Evolutionary conservation across 2,329 filamentous ascomycete species (phyloP), one percentile per base, ranked within the genome.

Genomic region (Phoma sp.): DNA sequence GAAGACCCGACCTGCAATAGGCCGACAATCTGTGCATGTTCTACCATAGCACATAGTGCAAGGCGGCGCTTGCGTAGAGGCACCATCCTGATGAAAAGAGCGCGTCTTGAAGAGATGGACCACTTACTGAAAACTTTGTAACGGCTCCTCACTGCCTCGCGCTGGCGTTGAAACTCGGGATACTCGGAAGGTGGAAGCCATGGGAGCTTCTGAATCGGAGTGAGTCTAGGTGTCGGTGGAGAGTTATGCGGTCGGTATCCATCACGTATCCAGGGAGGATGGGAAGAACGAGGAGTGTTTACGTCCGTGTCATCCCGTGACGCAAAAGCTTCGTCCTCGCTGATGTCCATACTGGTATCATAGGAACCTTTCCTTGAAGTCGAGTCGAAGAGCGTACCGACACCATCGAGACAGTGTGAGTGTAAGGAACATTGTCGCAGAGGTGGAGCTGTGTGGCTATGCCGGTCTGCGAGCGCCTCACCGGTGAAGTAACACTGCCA

Each of bases 251-350:
- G 19, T n/a, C 10, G n/a, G 4, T 19, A 15, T 33, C 21, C 19
- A 19, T 9, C 17, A 21, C 6, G 8, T 4, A 38, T 9, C 36
- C 19, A 22, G 19, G 6, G 13, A 22, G 17, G 2, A 21, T 38
- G 36, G 4, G 10, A 3, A 2, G 36, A 1, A 22, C 9, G 9
- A 3, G 36, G 36, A 10, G 36, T 38, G 10, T 17, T 22, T 6
- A 7, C 8, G 4, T 22, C 6, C 24, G 13, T 17, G 15, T 22
- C 25, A 43, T 25, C 39, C 44, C 48, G 44, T 13, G 3, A 3
- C n/a, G 24, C 17, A 13, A 22, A 5, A 44, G 44, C 51, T 39
- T 54, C 51, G 39, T 44, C 38, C 3, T 44, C 51, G 33, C 48
- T 51, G n/a, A 54, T 13, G 6, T 54, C 44, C 2, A 54, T 21